Base-by-base conservation (phyloP, 2,329 filamentous ascomycete species). In the Dactylonectria macrodidyma region DNA sequence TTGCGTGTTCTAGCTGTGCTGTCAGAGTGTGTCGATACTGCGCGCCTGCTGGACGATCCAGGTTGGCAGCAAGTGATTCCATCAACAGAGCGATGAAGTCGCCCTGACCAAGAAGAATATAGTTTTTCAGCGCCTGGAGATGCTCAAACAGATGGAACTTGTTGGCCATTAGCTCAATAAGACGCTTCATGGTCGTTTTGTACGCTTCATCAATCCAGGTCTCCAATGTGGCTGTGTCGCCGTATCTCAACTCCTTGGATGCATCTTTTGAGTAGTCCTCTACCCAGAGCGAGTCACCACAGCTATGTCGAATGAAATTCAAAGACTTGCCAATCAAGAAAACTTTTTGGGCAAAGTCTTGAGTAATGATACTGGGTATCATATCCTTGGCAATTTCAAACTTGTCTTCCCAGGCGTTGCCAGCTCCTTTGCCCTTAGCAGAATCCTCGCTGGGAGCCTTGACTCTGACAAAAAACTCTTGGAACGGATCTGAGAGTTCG, bases 361-460 rank as follows among this genome's bases (percentile, higher is more conserved):
- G 88, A 0, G 94, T 97, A 73, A 98, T 95, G 76, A 98, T 98
- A 48, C 92, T 95, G 0, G 96, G 96, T 26, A 98, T 91, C 93
- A 98, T 96, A 55, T 89, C 87, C 66, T 93, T 88, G 73, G 93
- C 91, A 46, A 98, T 87, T 77, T 94, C 93, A 82, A 97, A 99
- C 79, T 98, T 98, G 81, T 97, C 95, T 80, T 98, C 95, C 96
- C 96, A 99, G 2, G 98, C 95, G 72, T 95, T 98, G 44, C 92
- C 95, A 16, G 93, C 93, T 26, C 90, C 92, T 56, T 86, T 87
- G 58, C 84, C 84, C 73, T 85, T 87, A 56, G 81, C 77, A 65
- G 86, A 84, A 67, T 89, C 85, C 75, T 84, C 79, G 70, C 82
- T 72, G 7, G 75, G 67, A 59, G 91, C 89, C 73, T 95, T 94